Conservation (phyloP, 345 rosid species). For the Syzygium grande region DNA sequence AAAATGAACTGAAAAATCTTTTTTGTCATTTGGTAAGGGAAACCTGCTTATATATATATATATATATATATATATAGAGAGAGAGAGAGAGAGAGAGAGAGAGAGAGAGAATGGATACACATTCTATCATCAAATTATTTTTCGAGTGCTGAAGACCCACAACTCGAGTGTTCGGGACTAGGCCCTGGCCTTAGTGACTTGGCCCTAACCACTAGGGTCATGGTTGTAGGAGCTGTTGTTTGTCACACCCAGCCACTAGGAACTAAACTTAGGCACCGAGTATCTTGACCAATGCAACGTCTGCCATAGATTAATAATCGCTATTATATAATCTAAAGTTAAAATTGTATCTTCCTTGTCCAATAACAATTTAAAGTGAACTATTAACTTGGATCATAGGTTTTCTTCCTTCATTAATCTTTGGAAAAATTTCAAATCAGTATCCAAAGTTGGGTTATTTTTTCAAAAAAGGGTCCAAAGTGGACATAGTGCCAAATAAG, state of each 20-base stretch:
- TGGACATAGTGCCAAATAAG: too few relatives aligned
- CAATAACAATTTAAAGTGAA: neutral
- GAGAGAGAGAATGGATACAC: neutral
- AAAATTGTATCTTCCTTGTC: neutral
- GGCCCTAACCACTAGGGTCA: too few relatives aligned
- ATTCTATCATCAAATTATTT: neutral
- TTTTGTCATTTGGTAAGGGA: neutral
- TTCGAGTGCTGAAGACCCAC: neutral
- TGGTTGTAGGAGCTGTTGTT: neutral
- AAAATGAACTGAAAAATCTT: neutral
- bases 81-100: too few relatives aligned
- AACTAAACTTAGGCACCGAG: neutral
- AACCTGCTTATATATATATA: neutral
- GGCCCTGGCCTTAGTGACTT: neutral
- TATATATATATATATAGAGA: too few relatives aligned
- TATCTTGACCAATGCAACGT: neutral
- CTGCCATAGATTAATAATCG: neutral
- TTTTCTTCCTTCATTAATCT: neutral
- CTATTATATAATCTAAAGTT: neutral
- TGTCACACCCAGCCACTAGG: neutral
- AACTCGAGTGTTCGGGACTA: fast-evolving
- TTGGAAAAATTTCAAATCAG: neutral
- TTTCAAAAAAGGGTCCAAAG: too few relatives aligned
- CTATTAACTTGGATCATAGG: neutral
- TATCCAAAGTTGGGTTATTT: too few relatives aligned